Conservation (phyloP, 495 filamentous ascomycete genomes). For the Tetracladium setigerum region DNA sequence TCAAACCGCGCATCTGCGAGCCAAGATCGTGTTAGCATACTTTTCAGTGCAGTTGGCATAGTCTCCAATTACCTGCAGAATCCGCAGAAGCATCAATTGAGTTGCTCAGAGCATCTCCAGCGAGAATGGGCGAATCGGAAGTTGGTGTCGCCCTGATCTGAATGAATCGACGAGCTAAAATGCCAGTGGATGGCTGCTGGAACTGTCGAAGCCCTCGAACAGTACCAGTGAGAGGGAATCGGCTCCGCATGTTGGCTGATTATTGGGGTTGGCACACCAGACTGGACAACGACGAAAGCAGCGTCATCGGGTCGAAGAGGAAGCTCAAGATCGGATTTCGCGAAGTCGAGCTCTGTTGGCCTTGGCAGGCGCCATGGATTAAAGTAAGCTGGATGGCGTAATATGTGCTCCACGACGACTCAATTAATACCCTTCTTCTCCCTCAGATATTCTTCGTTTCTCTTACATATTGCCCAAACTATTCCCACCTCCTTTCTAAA, state of each 20-base stretch:
- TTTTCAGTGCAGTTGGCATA: background rate
- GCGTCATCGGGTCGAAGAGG: background rate
- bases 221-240: conserved; percentile 12
- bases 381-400: background rate
- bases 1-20: conserved; percentile 83
- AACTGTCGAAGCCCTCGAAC: conserved; percentile 16
- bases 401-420: background rate
- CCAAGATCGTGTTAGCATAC: conserved; percentile 9
- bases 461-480: background rate
- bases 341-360: background rate
- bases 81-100: conserved; percentile 17
- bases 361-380: background rate
- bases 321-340: background rate
- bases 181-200: conserved; percentile 4
- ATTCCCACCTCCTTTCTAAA: background rate
- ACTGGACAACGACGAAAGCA: background rate
- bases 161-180: conserved; percentile 31
- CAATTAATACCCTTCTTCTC: background rate
- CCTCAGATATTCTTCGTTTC: too few relatives aligned
- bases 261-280: background rate
- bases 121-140: conserved; percentile 35
- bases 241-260: conserved; percentile 20
- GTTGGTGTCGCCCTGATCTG: conserved; percentile 46
- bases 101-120: conserved; percentile 37
- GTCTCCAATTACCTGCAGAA: conserved; percentile 18